These are phyloP conservation scores for Agaricales sp. DNA, from an alignment of 1,284 basidiomycete genomes.

Conservation along the genomic window DNA sequence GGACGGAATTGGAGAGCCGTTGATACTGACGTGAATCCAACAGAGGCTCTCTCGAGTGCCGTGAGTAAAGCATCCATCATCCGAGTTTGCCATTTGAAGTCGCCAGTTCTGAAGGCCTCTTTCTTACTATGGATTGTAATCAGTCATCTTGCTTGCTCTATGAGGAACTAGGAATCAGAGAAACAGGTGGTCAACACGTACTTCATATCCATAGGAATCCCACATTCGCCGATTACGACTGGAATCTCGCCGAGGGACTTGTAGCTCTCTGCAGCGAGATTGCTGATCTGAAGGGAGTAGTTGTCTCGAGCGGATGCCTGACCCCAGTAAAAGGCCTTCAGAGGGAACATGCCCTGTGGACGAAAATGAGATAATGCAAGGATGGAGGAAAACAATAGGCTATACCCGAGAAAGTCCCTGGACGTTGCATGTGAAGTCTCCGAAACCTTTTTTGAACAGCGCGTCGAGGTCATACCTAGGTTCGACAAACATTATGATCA, in stretches of 20 bases:
- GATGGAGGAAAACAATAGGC: constrained; percentile 11
- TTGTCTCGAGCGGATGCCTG: constrained; percentile 72
- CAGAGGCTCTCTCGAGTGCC: constrained; percentile 59
- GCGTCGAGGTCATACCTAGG: constrained; percentile 82
- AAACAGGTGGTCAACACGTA: constrained; percentile 31
- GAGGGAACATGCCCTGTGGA: constrained; percentile 85
- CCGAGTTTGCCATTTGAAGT: constrained; percentile 72
- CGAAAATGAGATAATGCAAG: background rate
- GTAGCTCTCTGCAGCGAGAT: constrained; percentile 61
- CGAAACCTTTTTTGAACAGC: constrained; percentile 74
- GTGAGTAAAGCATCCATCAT: constrained; percentile 89
- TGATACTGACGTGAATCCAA: constrained; percentile 71
- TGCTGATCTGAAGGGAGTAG: constrained; percentile 74
- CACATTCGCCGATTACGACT: constrained; percentile 83
- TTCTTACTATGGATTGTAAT: constrained; percentile 37
- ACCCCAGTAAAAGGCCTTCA: constrained; percentile 81
- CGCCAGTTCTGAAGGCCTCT: constrained; percentile 60
- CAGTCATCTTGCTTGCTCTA: background rate
- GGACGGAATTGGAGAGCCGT: constrained; percentile 3
- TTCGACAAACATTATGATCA: background rate
- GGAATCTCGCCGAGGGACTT: constrained; percentile 67
- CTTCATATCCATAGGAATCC: constrained; percentile 94
- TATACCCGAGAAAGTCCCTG: constrained; percentile 77
- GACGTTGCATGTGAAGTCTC: constrained; percentile 81
- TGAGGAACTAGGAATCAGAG: constrained; percentile 1